phyloP scores from a whole-genome alignment of 371 early-diverging fungal genomes.

The Syncephalis fuscata region DNA sequence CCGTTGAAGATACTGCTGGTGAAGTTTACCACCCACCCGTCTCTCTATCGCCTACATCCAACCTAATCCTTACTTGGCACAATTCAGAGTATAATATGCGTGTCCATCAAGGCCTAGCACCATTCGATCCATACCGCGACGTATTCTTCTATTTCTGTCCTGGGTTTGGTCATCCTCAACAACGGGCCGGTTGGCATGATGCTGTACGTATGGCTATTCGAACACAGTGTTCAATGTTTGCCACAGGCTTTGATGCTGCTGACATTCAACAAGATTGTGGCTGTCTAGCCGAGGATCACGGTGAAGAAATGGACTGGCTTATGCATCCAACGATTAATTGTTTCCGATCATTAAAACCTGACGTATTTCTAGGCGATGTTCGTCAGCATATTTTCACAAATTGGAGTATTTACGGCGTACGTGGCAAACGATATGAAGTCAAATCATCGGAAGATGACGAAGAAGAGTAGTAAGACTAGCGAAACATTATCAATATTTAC shows the following conservation, averaged over 20 bases:
- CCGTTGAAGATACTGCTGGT: constrained; percentile 13
- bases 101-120: constrained; percentile 11
- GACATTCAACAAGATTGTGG: constrained; percentile 45
- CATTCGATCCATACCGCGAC: constrained; percentile 68
- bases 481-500: too few relatives aligned
- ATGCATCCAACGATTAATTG: constrained; percentile 48
- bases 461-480: too few relatives aligned
- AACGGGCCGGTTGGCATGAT: constrained; percentile 53
- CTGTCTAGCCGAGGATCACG: constrained; percentile 32
- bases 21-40: constrained; percentile 15
- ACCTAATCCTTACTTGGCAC: too few relatives aligned
- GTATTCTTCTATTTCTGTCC: constrained; percentile 71
- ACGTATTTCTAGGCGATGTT: constrained; percentile 55
- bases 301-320: constrained; percentile 40
- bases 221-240: constrained; percentile 67
- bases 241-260: constrained; percentile 56
- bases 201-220: constrained; percentile 47
- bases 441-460: background rate
- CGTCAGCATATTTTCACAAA: constrained; percentile 58
- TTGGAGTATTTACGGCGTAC: constrained; percentile 69
- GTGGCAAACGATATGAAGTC: constrained; percentile 74
- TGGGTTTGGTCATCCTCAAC: constrained; percentile 46
- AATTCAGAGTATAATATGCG: too few relatives aligned
- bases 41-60: background rate
- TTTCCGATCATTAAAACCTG: constrained; percentile 57